Percentiles rank a stretch among this genome's conserved stretches.
Conservation (phyloP, 805 yeast genomes). For the Isabelozyma gotoi region DNA sequence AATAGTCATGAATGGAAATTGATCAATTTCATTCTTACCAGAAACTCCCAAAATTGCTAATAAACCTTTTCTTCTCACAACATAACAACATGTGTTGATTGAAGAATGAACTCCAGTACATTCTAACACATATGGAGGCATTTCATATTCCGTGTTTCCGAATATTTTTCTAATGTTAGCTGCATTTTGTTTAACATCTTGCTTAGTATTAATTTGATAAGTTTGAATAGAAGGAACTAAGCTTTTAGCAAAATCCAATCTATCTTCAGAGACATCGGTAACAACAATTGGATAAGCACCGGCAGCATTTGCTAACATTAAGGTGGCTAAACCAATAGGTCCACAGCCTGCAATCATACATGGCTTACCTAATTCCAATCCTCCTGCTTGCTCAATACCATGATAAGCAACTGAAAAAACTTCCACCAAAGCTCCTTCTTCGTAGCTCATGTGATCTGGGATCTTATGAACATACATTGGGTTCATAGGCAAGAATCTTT, state of each 20-base stretch:
- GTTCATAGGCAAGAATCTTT: conserved; percentile 24
- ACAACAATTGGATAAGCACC: conserved; percentile 21
- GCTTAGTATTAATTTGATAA: conserved; percentile 36
- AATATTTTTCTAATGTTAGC: conserved; percentile 30
- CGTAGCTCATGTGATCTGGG: conserved; percentile 20
- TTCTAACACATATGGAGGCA: conserved; percentile 39
- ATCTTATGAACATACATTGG: conserved; percentile 12
- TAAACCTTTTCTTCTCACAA: conserved; percentile 47
- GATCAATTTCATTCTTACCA: conserved; percentile 45
- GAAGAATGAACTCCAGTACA: conserved; percentile 56
- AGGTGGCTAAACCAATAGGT: conserved; percentile 24
- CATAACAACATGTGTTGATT: conserved; percentile 46
- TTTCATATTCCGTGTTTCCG: conserved; percentile 28
- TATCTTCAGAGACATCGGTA: conserved; percentile 21
- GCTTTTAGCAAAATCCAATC: conserved; percentile 19
- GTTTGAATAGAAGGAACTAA: conserved; percentile 43
- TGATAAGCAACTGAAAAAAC: conserved; percentile 24
- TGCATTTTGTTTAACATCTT: conserved; percentile 38
- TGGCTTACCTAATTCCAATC: conserved; percentile 13
- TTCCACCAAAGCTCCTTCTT: conserved; percentile 26
- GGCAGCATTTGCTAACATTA: conserved; percentile 17
- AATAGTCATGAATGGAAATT: conserved; percentile 55
- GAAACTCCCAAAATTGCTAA: conserved; percentile 50
- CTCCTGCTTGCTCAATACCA: conserved; percentile 17
- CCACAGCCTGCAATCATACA: conserved; percentile 25